Evolutionary conservation across 2,329 filamentous ascomycete genomes (phyloP).

Genomic region (Leptographium lundbergii): DNA sequence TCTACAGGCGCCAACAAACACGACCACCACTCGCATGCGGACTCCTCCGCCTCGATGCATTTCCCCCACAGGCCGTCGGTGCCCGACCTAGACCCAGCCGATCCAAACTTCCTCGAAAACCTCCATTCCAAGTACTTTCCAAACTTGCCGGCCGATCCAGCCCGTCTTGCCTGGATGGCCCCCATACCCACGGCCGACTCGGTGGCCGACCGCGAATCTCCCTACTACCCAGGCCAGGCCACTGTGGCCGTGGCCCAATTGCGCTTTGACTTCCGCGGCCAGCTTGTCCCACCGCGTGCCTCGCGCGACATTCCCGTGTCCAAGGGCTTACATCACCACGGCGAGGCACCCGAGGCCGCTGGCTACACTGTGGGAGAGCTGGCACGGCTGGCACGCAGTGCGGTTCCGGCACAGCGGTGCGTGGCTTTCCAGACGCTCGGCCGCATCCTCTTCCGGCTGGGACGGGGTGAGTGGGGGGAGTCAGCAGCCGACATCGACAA

Average conservation of each 20-base stretch:
- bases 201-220: constrained; percentile 52
- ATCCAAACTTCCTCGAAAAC: constrained; percentile 69
- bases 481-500: constrained; percentile 24
- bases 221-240: constrained; percentile 69
- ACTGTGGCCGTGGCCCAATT: constrained; percentile 64
- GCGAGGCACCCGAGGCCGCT: constrained; percentile 79
- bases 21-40: constrained; percentile 3
- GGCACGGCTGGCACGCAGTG: constrained; percentile 64
- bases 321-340: constrained; percentile 85
- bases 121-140: constrained; percentile 94
- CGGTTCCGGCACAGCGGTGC: constrained; percentile 76
- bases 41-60: constrained; percentile 32
- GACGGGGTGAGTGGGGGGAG: constrained; percentile 56
- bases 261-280: constrained; percentile 79
- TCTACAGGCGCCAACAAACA: constrained; percentile 10
- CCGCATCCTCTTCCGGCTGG: constrained; percentile 70
- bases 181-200: constrained; percentile 53
- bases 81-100: constrained; percentile 70
- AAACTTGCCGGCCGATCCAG: constrained; percentile 69
- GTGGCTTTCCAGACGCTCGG: constrained; percentile 87
- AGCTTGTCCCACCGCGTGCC: constrained; percentile 63
- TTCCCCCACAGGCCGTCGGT: constrained; percentile 42
- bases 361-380: constrained; percentile 89
- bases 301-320: constrained; percentile 63
- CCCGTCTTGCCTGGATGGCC: constrained; percentile 82